phyloP scores from a whole-genome alignment of 495 filamentous ascomycete species.

The Penicillium silybi region DNA sequence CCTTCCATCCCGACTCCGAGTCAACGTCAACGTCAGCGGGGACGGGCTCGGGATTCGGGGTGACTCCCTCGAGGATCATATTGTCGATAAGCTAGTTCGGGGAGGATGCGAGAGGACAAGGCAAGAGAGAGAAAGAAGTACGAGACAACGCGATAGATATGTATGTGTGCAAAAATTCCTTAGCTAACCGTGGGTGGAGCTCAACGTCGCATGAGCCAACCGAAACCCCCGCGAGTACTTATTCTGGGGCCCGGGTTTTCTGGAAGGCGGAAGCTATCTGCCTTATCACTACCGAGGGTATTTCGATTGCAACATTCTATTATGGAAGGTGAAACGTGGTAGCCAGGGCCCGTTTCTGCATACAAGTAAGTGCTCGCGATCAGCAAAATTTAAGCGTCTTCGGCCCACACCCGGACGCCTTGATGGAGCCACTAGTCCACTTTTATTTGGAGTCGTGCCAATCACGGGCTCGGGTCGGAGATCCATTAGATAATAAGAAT shows the following conservation, averaged over 20 bases:
- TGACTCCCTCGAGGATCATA: conserved; percentile 19
- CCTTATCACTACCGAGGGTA: conserved; percentile 5
- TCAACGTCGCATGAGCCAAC: conserved; percentile 16
- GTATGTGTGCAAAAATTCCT: conserved; percentile 19
- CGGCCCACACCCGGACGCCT: conserved; percentile 9
- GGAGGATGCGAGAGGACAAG: background rate
- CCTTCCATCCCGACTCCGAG: conserved; percentile 20
- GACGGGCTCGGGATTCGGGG: conserved; percentile 8
- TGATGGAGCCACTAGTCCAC: background rate
- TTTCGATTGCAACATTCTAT: conserved; percentile 15
- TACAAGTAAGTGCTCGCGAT: conserved; percentile 7
- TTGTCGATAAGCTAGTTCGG: conserved; percentile 1
- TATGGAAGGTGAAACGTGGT: conserved; percentile 5
- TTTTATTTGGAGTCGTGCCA: background rate
- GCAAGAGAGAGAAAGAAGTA: background rate
- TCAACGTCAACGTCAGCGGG: conserved; percentile 5
- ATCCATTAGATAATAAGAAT: conserved; percentile 24
- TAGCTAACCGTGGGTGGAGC: conserved; percentile 14
- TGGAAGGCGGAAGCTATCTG: conserved; percentile 9
- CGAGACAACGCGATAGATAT: background rate
- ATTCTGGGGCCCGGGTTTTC: conserved; percentile 20
- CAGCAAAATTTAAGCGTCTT: conserved; percentile 18
- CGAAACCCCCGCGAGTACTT: conserved; percentile 14
- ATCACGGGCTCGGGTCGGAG: conserved; percentile 6
- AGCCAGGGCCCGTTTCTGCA: conserved; percentile 4